Evolutionary conservation across 768 basidiomycete species (phyloP).

Genomic region (Podaxis pistillaris): DNA sequence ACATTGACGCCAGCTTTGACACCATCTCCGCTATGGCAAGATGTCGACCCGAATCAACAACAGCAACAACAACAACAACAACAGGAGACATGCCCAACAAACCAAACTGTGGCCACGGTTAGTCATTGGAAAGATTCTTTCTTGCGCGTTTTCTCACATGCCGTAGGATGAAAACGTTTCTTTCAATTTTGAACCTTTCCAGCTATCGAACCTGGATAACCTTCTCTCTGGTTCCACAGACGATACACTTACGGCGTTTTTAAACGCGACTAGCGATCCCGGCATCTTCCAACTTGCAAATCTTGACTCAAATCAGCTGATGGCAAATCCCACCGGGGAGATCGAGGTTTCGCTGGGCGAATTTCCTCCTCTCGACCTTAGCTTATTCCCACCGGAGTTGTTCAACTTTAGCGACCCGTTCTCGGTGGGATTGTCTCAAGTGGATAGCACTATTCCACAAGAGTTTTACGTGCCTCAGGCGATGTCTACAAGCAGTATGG

Average conservation of each 20-base stretch:
- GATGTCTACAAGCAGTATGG: neutral
- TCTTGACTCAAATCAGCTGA: slow-evolving; percentile 29
- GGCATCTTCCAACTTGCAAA: slow-evolving; percentile 34
- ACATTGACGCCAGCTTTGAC: slow-evolving; percentile 12
- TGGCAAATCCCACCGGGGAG: slow-evolving; percentile 33
- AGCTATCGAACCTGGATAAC: slow-evolving; percentile 13
- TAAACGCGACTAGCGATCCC: slow-evolving; percentile 30
- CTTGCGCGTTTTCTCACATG: neutral
- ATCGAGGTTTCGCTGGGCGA: slow-evolving; percentile 35
- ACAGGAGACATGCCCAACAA: neutral
- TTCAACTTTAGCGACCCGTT: slow-evolving; percentile 6
- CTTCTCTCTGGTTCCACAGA: slow-evolving; percentile 14
- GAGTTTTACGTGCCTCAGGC: neutral
- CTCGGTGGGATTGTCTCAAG: neutral
- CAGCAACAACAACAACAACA: neutral
- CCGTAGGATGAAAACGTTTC: slow-evolving; percentile 20
- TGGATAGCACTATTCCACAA: neutral
- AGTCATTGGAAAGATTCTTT: neutral
- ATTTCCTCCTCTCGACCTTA: slow-evolving; percentile 14
- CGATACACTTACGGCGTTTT: slow-evolving; percentile 27
- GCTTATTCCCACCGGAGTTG: slow-evolving; percentile 7
- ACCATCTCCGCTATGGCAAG: slow-evolving; percentile 7
- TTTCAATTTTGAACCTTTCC: slow-evolving; percentile 20
- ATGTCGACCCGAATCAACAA: neutral
- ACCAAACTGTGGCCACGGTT: neutral